Conservation (phyloP, 371 early-diverging fungal genomes). For the Haplosporangium sp. region DNA sequence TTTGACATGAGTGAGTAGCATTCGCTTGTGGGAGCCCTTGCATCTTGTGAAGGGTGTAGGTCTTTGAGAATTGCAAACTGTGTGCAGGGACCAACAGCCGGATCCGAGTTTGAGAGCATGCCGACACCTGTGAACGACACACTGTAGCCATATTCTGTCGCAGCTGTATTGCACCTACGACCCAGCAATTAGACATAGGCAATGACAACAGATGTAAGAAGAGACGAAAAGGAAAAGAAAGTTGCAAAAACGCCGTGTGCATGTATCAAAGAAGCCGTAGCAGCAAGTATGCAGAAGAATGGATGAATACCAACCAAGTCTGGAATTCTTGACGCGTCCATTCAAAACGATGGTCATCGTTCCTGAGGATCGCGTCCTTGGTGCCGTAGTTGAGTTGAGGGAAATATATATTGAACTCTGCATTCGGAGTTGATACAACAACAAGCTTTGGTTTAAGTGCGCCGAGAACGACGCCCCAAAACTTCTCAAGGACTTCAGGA, state of each 20-base stretch:
- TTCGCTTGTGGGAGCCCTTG: background rate
- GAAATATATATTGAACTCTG: conserved; percentile 91
- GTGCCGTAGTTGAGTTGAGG: conserved; percentile 80
- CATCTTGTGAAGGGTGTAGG: background rate
- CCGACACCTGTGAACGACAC: conserved; percentile 81
- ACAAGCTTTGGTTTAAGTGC: conserved; percentile 71
- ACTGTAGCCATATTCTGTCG: conserved; percentile 70
- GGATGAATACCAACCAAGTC: conserved; percentile 80
- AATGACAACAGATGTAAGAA: too few species aligned
- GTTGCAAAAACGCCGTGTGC: background rate
- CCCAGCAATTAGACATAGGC: too few species aligned
- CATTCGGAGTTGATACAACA: conserved; percentile 85
- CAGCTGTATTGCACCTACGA: conserved; percentile 62
- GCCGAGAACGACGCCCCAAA: conserved; percentile 73
- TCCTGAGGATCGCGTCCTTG: conserved; percentile 71
- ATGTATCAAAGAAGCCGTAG: background rate
- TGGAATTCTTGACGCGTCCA: conserved; percentile 90
- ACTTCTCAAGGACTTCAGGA: conserved; percentile 61
- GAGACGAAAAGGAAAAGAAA: background rate
- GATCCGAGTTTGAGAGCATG: conserved; percentile 55
- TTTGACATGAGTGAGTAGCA: conserved; percentile 11
- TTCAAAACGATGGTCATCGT: conserved; percentile 94
- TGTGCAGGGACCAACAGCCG: conserved; percentile 74
- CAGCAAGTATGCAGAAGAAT: too few species aligned
- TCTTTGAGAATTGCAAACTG: conserved; percentile 80